Percentiles rank a stretch among this genome's conserved stretches.
Evolutionary conservation across 169 alveolate species (phyloP).

Genomic region (Eimeria falciformis): DNA sequence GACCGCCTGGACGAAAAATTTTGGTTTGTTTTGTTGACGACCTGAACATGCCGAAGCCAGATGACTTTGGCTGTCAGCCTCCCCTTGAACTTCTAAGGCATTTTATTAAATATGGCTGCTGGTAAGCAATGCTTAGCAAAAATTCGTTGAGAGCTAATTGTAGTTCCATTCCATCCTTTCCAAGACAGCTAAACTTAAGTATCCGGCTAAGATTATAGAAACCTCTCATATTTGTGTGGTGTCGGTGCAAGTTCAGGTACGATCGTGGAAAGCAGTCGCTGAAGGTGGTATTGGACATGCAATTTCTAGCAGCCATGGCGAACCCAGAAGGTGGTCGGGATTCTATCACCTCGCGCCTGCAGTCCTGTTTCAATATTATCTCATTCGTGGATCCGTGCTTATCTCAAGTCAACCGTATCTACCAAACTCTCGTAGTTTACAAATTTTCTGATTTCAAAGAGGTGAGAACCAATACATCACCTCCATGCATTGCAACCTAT

Average conservation of each 20-base stretch:
- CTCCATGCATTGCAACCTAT: no score
- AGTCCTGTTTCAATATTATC: constrained; percentile 90
- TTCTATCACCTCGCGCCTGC: constrained; percentile 91
- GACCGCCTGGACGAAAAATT: constrained; percentile 93
- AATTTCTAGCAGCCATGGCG: constrained; percentile 96
- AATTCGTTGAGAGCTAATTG: neutral
- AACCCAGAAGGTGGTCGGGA: constrained; percentile 97
- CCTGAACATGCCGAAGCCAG: constrained; percentile 96
- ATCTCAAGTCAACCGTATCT: constrained; percentile 88
- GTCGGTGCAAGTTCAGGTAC: constrained; percentile 85
- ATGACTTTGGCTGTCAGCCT: constrained; percentile 95
- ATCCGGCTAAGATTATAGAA: no score
- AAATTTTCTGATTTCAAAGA: constrained; percentile 76
- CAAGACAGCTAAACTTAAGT: neutral
- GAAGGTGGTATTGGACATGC: constrained; percentile 90
- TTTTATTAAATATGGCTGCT: constrained; percentile 95
- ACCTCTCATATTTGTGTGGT: neutral
- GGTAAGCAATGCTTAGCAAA: constrained; percentile 79
- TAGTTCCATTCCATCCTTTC: constrained; percentile 18
- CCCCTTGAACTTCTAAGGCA: constrained; percentile 96
- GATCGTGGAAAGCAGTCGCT: constrained; percentile 92
- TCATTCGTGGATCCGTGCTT: constrained; percentile 80
- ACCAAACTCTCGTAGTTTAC: constrained; percentile 84
- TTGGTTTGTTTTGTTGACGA: constrained; percentile 95
- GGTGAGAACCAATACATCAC: constrained; percentile 1